Conservation (phyloP, 176 grass and related monocot genomes). For the Raddia distichophylla region DNA sequence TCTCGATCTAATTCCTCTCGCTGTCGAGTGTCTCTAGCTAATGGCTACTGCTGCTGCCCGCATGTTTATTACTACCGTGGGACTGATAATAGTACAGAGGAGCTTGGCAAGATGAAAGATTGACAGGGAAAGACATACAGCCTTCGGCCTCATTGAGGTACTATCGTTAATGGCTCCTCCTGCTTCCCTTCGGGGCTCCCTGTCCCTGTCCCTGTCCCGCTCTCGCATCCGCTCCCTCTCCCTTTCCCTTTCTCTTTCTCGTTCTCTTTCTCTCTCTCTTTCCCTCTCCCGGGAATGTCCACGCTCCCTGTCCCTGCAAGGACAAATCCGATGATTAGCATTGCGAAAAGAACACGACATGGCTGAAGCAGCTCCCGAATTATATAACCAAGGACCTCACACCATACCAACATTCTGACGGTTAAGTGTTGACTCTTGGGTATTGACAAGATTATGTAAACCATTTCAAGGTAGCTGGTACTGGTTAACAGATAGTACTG, state of each 20-base stretch:
- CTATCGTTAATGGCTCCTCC: slow-evolving; percentile 51
- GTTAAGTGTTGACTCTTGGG: neutral
- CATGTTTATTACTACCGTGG: slow-evolving; percentile 35
- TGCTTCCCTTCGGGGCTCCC: slow-evolving; percentile 54
- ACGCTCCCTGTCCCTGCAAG: slow-evolving; percentile 57
- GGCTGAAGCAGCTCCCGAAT: neutral
- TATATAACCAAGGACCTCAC: neutral
- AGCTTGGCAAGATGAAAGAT: slow-evolving; percentile 57
- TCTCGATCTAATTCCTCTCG: slow-evolving; percentile 25
- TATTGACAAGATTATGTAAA: neutral
- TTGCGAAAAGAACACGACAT: neutral
- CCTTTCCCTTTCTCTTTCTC: neutral
- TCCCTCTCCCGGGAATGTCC: slow-evolving; percentile 50
- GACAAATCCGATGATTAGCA: neutral
- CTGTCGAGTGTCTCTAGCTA: slow-evolving; percentile 8
- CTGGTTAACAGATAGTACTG: neutral
- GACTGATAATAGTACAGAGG: slow-evolving; percentile 56
- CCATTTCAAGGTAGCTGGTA: neutral
- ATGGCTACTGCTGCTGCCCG: slow-evolving; percentile 22
- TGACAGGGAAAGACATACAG: slow-evolving; percentile 73
- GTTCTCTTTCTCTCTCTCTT: slow-evolving; percentile 24
- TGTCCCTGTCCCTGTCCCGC: slow-evolving; percentile 23
- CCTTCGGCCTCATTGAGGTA: slow-evolving; percentile 58
- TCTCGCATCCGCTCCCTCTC: slow-evolving; percentile 35
- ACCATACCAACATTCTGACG: neutral